Evolutionary conservation across 2,329 filamentous ascomycete genomes (phyloP), one percentile per base, ranked within the genome.

Genomic region (Helotiales sp.): DNA sequence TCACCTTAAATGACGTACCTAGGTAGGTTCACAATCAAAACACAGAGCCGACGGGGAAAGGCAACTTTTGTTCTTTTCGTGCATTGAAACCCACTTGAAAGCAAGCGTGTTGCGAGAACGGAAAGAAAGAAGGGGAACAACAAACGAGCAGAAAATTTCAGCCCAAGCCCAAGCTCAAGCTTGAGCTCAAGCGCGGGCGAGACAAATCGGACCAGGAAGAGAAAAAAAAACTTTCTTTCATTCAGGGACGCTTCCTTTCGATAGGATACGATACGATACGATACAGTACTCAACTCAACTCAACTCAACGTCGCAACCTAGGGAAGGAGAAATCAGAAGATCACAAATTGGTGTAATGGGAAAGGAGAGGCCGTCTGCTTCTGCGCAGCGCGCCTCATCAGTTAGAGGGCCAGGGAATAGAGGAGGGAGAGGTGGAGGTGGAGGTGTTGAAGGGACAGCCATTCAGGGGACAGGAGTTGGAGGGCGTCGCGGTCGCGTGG

Each of bases 271-370:
- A n/a, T n/a, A n/a, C n/a, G n/a, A n/a, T n/a, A n/a, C n/a, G n/a
- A n/a, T n/a, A n/a, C n/a, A n/a, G n/a, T n/a, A n/a, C n/a, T n/a
- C n/a, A n/a, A n/a, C n/a, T n/a, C n/a, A n/a, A n/a, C n/a, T n/a
- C n/a, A n/a, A n/a, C n/a, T n/a, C n/a, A n/a, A n/a, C n/a, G n/a
- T n/a, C n/a, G n/a, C n/a, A n/a, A n/a, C n/a, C n/a, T n/a, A n/a
- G n/a, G n/a, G n/a, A n/a, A n/a, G n/a, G n/a, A n/a, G 15, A 17
- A 32, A 52, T 17, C 2, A 26, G 6, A 26, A 24, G 15, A 54
- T 2, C 17, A 15, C 24, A 13, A 15, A 22, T 50, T 17, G 24
- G 32, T 61, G 59, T 61, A 50, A 61, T 61, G 59, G 59, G 43
- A 32, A 50, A 50, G 37, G 59, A 61, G 24, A 45, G 40, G 40